phyloP scores from a whole-genome alignment of 2,329 filamentous ascomycete genomes.

The Talaromyces sp. region DNA sequence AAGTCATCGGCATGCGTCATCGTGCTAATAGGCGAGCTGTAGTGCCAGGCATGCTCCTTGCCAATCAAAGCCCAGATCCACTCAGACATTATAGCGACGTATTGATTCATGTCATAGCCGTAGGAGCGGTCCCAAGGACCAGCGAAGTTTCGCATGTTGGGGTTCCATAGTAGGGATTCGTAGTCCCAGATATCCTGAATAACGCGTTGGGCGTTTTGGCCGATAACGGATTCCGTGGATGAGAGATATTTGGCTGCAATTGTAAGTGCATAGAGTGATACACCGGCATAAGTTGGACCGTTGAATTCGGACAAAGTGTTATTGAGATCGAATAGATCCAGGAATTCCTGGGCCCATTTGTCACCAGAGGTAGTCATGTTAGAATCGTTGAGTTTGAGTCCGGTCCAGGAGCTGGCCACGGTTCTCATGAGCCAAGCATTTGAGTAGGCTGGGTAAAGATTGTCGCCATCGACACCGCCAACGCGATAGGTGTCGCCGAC shows the following conservation, averaged over 20 bases:
- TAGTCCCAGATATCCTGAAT: slow-evolving; percentile 53
- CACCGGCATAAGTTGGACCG: slow-evolving; percentile 60
- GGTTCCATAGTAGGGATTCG: slow-evolving; percentile 55
- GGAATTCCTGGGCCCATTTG: slow-evolving; percentile 52
- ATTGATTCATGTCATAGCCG: slow-evolving; percentile 62
- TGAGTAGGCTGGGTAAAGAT: slow-evolving; percentile 60
- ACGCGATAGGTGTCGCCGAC: slow-evolving; percentile 61
- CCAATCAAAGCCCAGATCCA: slow-evolving; percentile 55
- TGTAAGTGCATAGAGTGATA: slow-evolving; percentile 57
- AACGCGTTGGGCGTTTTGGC: slow-evolving; percentile 51
- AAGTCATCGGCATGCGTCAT: slow-evolving; percentile 61
- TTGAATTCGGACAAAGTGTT: slow-evolving; percentile 62
- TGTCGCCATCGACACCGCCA: slow-evolving; percentile 58
- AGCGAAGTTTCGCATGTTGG: slow-evolving; percentile 58
- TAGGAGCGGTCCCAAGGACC: slow-evolving; percentile 64
- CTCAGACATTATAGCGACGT: slow-evolving; percentile 56
- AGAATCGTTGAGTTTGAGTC: slow-evolving; percentile 49
- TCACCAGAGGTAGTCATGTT: slow-evolving; percentile 61
- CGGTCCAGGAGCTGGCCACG: slow-evolving; percentile 58
- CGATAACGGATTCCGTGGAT: slow-evolving; percentile 52
- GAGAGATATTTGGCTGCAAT: slow-evolving; percentile 58
- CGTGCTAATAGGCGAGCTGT: slow-evolving; percentile 40
- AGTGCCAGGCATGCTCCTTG: slow-evolving; percentile 22
- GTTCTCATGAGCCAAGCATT: slow-evolving; percentile 64
- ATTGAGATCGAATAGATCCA: slow-evolving; percentile 55